Evolutionary conservation across 2,329 filamentous ascomycete genomes (phyloP), one percentile per base, ranked within the genome.

Genomic region (Aspergillus pseudonomiae): DNA sequence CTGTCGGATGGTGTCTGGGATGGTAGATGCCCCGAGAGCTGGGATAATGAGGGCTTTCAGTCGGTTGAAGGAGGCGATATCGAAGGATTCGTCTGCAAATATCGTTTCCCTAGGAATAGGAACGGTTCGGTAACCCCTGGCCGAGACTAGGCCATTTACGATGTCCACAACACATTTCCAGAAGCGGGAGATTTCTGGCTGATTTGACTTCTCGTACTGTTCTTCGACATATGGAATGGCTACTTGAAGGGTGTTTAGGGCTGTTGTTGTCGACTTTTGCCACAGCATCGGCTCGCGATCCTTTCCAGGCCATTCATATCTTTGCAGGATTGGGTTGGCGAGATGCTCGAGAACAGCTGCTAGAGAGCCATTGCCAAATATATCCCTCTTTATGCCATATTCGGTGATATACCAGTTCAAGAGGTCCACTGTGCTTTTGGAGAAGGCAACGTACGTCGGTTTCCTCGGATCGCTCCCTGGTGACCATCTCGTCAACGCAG

Each of bases 391-490:
- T 59, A 80, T 78, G 1, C 78, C 78, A 59, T 78, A 71, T 1
- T 78, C 76, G 7, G 70, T 63, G 53, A 80, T 69, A 62, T 80
- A 80, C 77, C 78, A 80, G 55, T 71, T 74, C 26, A 96, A 77
- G 53, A 93, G 85, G 2, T 84, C 81, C 85, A 97, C 95, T 63
- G 90, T 88, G 24, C 87, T 87, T 76, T 95, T 96, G 1, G 94
- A 93, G 73, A 98, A 86, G 39, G 95, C 94, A 61, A 99, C 88
- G 73, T 93, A 98, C 0, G 93, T 96, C 7, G 92, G 91, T 62
- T 88, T 88, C 57, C 80, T 77, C 57, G 70, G 75, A 68, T 75
- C 76, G 61, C 67, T 79, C 61, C 65, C 77, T 26, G 64, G 72
- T 60, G 62, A 80, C 74, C 77, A 79, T 65, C 73, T 76, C 7